Base-by-base conservation (phyloP, 176 grass and related monocot genomes). In the Phoenix dactylifera region DNA sequence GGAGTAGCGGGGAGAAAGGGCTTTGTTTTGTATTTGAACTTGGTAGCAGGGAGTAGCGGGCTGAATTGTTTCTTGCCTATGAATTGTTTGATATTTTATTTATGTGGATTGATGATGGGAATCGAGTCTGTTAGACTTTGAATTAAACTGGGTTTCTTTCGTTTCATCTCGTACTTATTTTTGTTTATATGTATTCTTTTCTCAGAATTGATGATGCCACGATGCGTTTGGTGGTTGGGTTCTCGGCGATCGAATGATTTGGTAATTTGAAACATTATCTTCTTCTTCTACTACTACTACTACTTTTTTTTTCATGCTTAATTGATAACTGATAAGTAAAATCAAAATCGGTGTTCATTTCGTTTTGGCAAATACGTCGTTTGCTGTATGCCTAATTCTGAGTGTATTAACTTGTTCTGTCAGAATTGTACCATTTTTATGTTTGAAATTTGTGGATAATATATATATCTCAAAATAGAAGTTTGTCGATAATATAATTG, bases 261-360 rank as follows among this genome's bases (percentile, higher is more conserved):
- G 66, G 66, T 57, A 49, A 69, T 24, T 57, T 49, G 35, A 44
- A 44, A 44, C 35, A 14, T 44, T 12, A 69, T 56, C n/a, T 48
- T 15, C 4, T 39, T 15, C 35, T 48, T 15, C 30, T 3, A 1
- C 64, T 4, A 0, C 5, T 12, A 0, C 26, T 65, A n/a, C n/a
- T n/a, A n/a, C 22, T 24, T 6, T 17, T 53, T 17, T 14, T 28
- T 26, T 29, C 7, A 15, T 26, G 30, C 23, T 25, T 18, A 23
- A 32, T 17, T 53, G 9, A 30, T 52, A 7, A 9, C 14, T 52
- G 17, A 30, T 10, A 9, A 48, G 1, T 39, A 18, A 28, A 20
- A 20, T 20, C 20, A 20, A 20, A 16, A 18, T 35, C 26, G 2
- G 28, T 19, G 6, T 54, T 54, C 1, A 22, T 22, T 56, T 23